A percentile compares a stretch with the other conserved stretches of the same genome.
These are phyloP conservation scores for Zygosaccharomyces pseudobailii DNA, from an alignment of 1,139 yeast genomes.

Conservation along the genomic window DNA sequence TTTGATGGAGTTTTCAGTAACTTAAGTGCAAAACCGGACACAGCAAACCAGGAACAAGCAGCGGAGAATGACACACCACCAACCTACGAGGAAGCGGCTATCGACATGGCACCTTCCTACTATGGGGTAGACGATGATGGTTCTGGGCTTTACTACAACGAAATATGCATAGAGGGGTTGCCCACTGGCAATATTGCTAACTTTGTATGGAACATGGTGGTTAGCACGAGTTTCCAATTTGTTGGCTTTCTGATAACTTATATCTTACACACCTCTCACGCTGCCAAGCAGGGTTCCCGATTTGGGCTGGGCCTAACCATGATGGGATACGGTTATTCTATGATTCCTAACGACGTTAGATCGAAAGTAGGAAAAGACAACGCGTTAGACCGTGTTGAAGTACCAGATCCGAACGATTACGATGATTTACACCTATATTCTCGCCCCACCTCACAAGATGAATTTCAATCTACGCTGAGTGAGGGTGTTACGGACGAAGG, in stretches of 20 bases:
- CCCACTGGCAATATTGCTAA: constrained; percentile 93
- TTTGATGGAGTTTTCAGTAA: constrained; percentile 90
- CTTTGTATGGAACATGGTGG: constrained; percentile 84
- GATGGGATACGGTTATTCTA: constrained; percentile 66
- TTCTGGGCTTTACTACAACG: constrained; percentile 57
- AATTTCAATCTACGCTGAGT: constrained; percentile 42
- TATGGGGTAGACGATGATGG: constrained; percentile 93
- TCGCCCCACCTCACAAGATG: constrained; percentile 36
- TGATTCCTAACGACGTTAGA: constrained; percentile 52
- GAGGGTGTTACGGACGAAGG: constrained; percentile 37
- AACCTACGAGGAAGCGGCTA: constrained; percentile 89
- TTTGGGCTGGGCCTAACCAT: constrained; percentile 89
- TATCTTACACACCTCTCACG: constrained; percentile 90
- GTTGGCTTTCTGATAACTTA: constrained; percentile 91
- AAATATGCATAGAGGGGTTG: constrained; percentile 87
- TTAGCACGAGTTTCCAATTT: constrained; percentile 85
- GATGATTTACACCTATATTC: constrained; percentile 41
- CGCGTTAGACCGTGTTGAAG: constrained; percentile 37
- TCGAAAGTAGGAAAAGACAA: constrained; percentile 35
- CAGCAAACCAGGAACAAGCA: constrained; percentile 18
- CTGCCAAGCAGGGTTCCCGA: constrained; percentile 93
- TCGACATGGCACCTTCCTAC: constrained; percentile 93
- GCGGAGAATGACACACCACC: constrained; percentile 67
- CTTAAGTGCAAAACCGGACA: constrained; percentile 77
- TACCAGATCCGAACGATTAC: constrained; percentile 53